Conservation (phyloP, 1,139 yeast species). For the Debaryomyces udenii region DNA sequence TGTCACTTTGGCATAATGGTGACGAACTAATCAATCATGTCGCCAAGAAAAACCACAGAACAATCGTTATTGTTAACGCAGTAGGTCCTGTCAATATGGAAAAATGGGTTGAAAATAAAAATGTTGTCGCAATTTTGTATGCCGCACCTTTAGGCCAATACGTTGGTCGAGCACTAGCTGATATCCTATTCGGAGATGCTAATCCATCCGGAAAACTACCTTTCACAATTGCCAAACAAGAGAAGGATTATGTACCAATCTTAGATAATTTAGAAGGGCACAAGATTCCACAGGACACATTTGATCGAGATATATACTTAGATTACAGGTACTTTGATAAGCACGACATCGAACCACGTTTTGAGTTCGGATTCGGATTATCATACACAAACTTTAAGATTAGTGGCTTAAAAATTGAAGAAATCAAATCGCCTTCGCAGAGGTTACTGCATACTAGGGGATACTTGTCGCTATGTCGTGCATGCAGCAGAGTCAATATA, state of each 20-base stretch:
- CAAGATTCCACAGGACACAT: slow-evolving; percentile 50
- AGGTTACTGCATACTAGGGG: slow-evolving; percentile 54
- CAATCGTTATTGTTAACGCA: slow-evolving; percentile 58
- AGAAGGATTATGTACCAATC: slow-evolving; percentile 56
- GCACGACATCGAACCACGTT: slow-evolving; percentile 57
- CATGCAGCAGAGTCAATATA: slow-evolving; percentile 46
- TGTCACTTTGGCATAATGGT: slow-evolving; percentile 63
- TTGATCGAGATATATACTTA: slow-evolving; percentile 51
- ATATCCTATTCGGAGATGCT: slow-evolving; percentile 55
- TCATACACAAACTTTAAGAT: slow-evolving; percentile 55
- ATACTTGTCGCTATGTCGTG: slow-evolving; percentile 43
- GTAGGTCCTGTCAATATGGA: slow-evolving; percentile 66
- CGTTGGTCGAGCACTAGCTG: slow-evolving; percentile 45
- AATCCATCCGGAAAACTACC: slow-evolving; percentile 68
- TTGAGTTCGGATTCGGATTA: slow-evolving; percentile 64
- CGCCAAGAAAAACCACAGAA: slow-evolving; percentile 52
- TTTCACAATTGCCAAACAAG: slow-evolving; percentile 61
- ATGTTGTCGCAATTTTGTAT: slow-evolving; percentile 58
- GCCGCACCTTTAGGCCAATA: slow-evolving; percentile 64
- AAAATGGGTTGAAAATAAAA: slow-evolving; percentile 59
- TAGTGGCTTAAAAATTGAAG: slow-evolving; percentile 39
- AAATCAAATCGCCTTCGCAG: slow-evolving; percentile 48
- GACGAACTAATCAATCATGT: slow-evolving; percentile 54
- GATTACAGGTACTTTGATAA: slow-evolving; percentile 63
- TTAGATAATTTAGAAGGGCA: slow-evolving; percentile 43